Percentiles rank a stretch among this genome's conserved stretches.
These are phyloP conservation scores for Tetraselmis striata DNA, from an alignment of 139 green algal species.

Conservation along the genomic window DNA sequence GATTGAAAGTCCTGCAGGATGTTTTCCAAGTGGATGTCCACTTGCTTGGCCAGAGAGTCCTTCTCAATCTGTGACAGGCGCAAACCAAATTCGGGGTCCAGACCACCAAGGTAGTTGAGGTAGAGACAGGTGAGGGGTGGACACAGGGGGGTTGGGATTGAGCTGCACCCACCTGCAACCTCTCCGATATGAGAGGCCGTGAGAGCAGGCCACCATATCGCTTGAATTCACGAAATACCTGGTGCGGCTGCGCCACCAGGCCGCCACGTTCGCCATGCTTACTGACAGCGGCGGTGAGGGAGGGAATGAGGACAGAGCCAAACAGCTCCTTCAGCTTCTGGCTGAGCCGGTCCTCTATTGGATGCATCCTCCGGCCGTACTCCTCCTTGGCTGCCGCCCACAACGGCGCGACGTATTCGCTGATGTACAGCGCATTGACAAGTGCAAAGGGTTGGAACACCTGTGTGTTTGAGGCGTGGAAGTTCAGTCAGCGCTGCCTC, in stretches of 20 bases:
- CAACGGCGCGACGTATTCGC: slow-evolving; percentile 35
- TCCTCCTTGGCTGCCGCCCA: slow-evolving; percentile 51
- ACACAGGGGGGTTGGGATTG: no score
- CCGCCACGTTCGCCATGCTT: slow-evolving; percentile 18
- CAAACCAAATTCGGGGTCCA: no score
- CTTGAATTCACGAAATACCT: slow-evolving; percentile 43
- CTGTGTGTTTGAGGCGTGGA: no score
- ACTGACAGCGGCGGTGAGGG: slow-evolving; percentile 41
- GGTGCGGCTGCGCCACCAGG: slow-evolving; percentile 40
- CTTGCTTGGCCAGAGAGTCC: slow-evolving; percentile 40
- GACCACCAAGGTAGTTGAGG: no score
- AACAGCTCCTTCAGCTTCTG: slow-evolving; percentile 63
- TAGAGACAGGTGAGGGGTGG: no score
- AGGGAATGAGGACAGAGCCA: slow-evolving; percentile 39
- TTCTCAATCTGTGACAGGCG: no score
- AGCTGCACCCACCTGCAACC: background rate
- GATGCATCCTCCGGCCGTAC: slow-evolving; percentile 47
- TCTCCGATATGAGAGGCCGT: background rate
- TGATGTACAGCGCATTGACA: slow-evolving; percentile 46
- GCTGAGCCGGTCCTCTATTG: slow-evolving; percentile 52
- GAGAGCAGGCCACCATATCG: slow-evolving; percentile 48
- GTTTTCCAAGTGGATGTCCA: slow-evolving; percentile 41
- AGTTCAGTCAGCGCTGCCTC: no score
- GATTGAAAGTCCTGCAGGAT: slow-evolving; percentile 16
- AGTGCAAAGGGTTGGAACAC: slow-evolving; percentile 19